phyloP scores from a whole-genome alignment of 1,139 yeast genomes.

The Meyerozyma elateridarum region DNA sequence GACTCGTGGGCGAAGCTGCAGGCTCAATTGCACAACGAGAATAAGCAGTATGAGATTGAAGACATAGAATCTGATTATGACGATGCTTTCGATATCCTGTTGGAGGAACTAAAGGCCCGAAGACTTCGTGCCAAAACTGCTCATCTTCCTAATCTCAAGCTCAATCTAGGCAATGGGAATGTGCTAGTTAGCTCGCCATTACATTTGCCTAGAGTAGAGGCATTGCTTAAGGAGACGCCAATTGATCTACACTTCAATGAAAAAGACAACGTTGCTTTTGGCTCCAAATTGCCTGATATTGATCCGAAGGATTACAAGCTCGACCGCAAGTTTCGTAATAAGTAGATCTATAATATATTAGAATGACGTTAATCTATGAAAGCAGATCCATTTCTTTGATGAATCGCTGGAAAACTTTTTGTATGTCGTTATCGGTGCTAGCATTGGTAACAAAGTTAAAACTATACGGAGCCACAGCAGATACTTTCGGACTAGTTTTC shows the following conservation, averaged over 20 bases:
- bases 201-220: background rate
- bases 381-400: background rate
- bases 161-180: constrained; percentile 3
- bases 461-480: background rate
- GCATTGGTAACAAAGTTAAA: background rate
- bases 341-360: background rate
- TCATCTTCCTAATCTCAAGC: constrained; percentile 1
- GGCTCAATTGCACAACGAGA: constrained; percentile 22
- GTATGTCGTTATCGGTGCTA: background rate
- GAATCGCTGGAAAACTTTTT: background rate
- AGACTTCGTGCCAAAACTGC: background rate
- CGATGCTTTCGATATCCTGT: constrained; percentile 1
- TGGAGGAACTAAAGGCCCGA: background rate
- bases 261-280: background rate
- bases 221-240: background rate
- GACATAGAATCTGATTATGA: background rate
- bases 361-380: background rate
- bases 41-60: background rate
- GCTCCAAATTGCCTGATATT: background rate
- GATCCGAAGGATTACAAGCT: background rate
- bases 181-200: background rate
- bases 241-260: background rate
- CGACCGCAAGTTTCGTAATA: background rate
- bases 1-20: constrained; percentile 39
- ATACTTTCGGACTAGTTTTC: constrained; percentile 12